A percentile compares a stretch with the other conserved stretches of the same genome.
These are phyloP conservation scores for Pouteria campechiana DNA, from an alignment of 179 eudicot species.

Conservation along the genomic window DNA sequence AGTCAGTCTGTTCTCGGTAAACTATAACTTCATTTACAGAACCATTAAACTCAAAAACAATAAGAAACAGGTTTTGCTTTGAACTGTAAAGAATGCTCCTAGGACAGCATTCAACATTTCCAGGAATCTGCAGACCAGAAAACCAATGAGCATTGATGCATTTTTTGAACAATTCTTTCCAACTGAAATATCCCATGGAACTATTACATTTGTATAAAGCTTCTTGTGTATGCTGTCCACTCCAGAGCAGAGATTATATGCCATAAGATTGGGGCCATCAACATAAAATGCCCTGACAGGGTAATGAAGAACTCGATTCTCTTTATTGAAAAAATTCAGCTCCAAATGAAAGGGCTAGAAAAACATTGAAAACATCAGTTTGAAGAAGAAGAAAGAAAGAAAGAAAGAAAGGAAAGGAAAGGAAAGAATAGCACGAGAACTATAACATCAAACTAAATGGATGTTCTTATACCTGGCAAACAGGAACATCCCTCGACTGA, in stretches of 20 bases:
- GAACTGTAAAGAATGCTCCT: slow-evolving; percentile 56
- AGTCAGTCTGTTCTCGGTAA: slow-evolving; percentile 76
- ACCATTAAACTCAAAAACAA: slow-evolving; percentile 74
- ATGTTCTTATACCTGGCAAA: slow-evolving; percentile 72
- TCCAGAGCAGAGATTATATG: slow-evolving; percentile 81
- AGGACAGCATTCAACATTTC: slow-evolving; percentile 68
- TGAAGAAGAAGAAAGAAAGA: slow-evolving; percentile 4
- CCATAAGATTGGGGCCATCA: slow-evolving; percentile 85
- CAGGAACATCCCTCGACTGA: slow-evolving; percentile 65
- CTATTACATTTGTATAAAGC: slow-evolving; percentile 28
- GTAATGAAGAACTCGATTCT: slow-evolving; percentile 85
- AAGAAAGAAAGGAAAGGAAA: slow-evolving; percentile 2
- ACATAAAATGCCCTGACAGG: slow-evolving; percentile 85
- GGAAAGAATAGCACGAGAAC: background rate
- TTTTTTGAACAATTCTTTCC: background rate
- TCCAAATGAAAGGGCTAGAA: slow-evolving; percentile 96
- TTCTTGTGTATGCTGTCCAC: slow-evolving; percentile 77
- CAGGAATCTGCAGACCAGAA: slow-evolving; percentile 58
- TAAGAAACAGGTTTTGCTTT: slow-evolving; percentile 83
- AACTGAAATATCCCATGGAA: background rate
- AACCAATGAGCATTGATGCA: background rate
- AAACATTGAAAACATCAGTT: slow-evolving; percentile 9
- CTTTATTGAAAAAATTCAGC: slow-evolving; percentile 83
- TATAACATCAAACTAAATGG: background rate
- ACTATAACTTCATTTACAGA: slow-evolving; percentile 64